A percentile compares a stretch with the other conserved stretches of the same genome.
These are phyloP conservation scores for Yarrowia deformans DNA, from an alignment of 805 yeast genomes.

Conservation along the genomic window DNA sequence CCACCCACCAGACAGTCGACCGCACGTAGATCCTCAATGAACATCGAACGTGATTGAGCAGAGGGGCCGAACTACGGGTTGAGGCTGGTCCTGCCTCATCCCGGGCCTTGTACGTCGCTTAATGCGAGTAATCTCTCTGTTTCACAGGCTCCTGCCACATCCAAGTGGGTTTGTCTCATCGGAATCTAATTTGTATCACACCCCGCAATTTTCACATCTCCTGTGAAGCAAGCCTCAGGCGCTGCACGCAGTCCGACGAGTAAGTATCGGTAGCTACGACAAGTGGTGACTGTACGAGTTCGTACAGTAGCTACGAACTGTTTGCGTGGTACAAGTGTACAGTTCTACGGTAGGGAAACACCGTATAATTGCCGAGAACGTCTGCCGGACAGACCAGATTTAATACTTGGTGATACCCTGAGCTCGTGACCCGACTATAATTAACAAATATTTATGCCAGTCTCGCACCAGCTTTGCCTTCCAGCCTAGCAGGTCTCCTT, in stretches of 20 bases:
- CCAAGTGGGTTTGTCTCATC: not conserved
- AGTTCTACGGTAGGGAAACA: too few relatives aligned
- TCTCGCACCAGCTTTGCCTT: too few relatives aligned
- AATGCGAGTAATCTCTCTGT: not conserved
- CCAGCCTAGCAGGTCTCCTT: too few relatives aligned
- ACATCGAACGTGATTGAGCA: not conserved
- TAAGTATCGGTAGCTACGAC: too few relatives aligned
- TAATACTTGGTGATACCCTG: too few relatives aligned
- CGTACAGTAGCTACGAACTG: too few relatives aligned
- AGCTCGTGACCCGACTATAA: too few relatives aligned
- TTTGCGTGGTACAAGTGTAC: too few relatives aligned
- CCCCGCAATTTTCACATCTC: slow-evolving; percentile 9
- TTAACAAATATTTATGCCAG: too few relatives aligned
- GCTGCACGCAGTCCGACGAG: not conserved
- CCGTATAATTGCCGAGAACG: too few relatives aligned
- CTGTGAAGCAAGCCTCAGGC: slow-evolving; percentile 8
- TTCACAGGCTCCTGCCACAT: slow-evolving; percentile 1
- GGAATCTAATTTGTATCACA: slow-evolving; percentile 4
- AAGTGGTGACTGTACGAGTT: too few relatives aligned
- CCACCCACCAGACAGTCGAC: not conserved
- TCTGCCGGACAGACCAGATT: too few relatives aligned
- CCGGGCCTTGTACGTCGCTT: not conserved
- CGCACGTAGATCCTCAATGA: slow-evolving; percentile 6
- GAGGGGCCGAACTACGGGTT: not conserved
- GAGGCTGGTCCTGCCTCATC: slow-evolving; percentile 7